A percentile compares a stretch with the other conserved stretches of the same genome.
Evolutionary conservation across 129 eudicot genomes (phyloP).

Genomic region (Ambrosia trifida): DNA sequence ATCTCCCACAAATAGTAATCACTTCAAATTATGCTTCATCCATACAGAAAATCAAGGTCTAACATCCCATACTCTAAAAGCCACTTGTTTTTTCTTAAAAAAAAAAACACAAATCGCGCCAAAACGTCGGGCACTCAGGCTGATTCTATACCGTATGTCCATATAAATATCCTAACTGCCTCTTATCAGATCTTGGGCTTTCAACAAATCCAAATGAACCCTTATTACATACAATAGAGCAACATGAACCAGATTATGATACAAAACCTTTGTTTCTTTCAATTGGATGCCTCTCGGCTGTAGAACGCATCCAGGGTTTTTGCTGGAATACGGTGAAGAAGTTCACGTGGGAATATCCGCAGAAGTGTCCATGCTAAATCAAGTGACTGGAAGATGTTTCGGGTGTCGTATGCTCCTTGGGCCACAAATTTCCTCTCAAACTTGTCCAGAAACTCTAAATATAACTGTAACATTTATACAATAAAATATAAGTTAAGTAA

Average conservation of each 20-base stretch:
- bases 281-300: constrained; percentile 81
- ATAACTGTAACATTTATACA: constrained; percentile 48
- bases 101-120: constrained; percentile 14
- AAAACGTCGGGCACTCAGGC: constrained; percentile 16
- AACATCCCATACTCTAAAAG: neutral
- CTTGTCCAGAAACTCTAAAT: constrained; percentile 93
- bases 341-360: constrained; percentile 94
- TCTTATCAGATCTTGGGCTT: constrained; percentile 32
- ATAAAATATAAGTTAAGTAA: neutral
- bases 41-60: constrained; percentile 6
- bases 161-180: constrained; percentile 25
- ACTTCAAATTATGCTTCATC: constrained; percentile 7
- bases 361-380: constrained; percentile 98
- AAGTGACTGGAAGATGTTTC: constrained; percentile 92
- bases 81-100: neutral
- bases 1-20: neutral
- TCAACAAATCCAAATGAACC: constrained; percentile 14
- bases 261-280: constrained; percentile 7
- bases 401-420: constrained; percentile 98
- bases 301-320: constrained; percentile 91
- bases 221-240: constrained; percentile 30
- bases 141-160: constrained; percentile 7
- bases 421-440: constrained; percentile 97
- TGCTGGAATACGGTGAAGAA: constrained; percentile 98
- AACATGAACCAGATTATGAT: constrained; percentile 12